These are phyloP conservation scores for Spergularia marina DNA, from an alignment of 148 eudicot genomes.

Conservation along the genomic window DNA sequence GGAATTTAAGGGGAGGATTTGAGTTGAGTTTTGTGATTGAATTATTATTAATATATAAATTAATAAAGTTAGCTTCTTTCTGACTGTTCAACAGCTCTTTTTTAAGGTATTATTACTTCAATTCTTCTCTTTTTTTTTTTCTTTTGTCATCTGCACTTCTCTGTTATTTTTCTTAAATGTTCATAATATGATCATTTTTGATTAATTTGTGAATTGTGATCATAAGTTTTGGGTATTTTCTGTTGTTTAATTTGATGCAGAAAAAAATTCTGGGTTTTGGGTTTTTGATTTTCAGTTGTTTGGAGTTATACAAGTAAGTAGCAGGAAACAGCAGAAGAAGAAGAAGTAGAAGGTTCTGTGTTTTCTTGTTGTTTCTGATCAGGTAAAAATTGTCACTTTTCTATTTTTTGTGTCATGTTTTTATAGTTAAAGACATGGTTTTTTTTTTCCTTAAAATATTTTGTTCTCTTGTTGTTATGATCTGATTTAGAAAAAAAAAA, in stretches of 20 bases:
- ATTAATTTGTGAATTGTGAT: background rate
- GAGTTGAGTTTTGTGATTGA: background rate
- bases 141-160: background rate
- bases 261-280: constrained; percentile 25
- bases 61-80: background rate
- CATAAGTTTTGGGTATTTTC: background rate
- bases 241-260: background rate
- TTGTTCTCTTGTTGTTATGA: constrained; percentile 10
- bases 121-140: background rate
- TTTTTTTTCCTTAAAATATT: background rate
- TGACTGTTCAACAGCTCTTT: constrained; percentile 20
- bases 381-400: constrained; percentile 15
- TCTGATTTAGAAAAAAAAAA: constrained; percentile 19
- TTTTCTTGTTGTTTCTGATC: constrained; percentile 19
- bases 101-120: constrained; percentile 9
- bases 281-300: constrained; percentile 16
- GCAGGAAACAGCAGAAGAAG: constrained; percentile 15
- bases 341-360: background rate
- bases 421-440: background rate
- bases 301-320: background rate
- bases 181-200: background rate
- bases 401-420: constrained; percentile 13
- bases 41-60: background rate
- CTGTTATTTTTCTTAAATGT: background rate
- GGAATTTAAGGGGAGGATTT: background rate